Evolutionary conservation across 495 filamentous ascomycete species (phyloP).

Genomic region (Trichocladium uniseriatum): DNA sequence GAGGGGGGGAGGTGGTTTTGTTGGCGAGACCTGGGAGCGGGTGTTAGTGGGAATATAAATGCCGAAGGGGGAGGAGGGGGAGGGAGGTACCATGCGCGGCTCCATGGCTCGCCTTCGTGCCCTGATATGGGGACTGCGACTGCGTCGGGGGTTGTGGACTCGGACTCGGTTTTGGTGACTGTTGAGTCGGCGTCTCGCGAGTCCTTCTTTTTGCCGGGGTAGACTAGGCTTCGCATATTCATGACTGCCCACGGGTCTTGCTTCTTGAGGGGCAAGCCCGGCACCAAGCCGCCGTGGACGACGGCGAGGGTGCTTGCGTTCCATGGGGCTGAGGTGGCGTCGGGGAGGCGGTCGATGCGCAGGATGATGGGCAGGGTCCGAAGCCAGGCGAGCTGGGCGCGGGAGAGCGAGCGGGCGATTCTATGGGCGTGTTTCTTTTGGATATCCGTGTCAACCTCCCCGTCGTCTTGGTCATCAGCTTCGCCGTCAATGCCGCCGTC

Average conservation of each 20-base stretch:
- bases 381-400: constrained; percentile 60
- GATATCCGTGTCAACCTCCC: constrained; percentile 17
- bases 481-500: constrained; percentile 1
- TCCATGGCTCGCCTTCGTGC: constrained; percentile 55
- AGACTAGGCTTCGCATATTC: constrained; percentile 75
- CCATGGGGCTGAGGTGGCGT: constrained; percentile 24
- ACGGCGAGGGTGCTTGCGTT: constrained; percentile 54
- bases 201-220: constrained; percentile 7
- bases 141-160: background rate
- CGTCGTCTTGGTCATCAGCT: background rate
- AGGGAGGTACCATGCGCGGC: constrained; percentile 40
- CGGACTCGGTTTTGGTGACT: background rate
- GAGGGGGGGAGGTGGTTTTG: constrained; percentile 19
- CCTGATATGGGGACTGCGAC: constrained; percentile 51
- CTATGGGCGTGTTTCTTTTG: constrained; percentile 19
- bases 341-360: constrained; percentile 47
- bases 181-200: background rate
- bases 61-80: background rate
- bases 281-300: constrained; percentile 78
- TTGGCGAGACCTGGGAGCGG: constrained; percentile 23
- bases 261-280: constrained; percentile 56
- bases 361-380: constrained; percentile 65
- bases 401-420: constrained; percentile 29
- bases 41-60: background rate
- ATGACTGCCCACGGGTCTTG: constrained; percentile 78